These are phyloP conservation scores for Amylostereum chailletii DNA, from an alignment of 1,284 basidiomycete species.

Conservation along the genomic window DNA sequence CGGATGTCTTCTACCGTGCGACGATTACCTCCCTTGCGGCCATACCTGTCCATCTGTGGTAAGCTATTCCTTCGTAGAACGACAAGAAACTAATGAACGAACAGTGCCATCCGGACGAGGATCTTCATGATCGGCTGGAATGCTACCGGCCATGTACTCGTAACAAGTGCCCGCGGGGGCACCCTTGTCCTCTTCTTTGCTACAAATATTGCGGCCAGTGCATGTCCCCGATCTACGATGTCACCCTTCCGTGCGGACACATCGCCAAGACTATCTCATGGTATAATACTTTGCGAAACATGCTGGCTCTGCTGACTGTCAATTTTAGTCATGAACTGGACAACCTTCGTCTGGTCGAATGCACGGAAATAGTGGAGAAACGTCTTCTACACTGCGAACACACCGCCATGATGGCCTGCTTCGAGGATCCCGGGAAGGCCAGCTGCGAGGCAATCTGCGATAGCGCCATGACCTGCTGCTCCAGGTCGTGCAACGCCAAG, in stretches of 20 bases:
- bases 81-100: neutral
- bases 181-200: constrained; percentile 55
- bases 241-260: constrained; percentile 60
- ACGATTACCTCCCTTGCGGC: constrained; percentile 53
- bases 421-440: constrained; percentile 28
- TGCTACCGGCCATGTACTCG: constrained; percentile 46
- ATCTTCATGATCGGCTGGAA: constrained; percentile 37
- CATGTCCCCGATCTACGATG: constrained; percentile 33
- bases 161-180: constrained; percentile 39
- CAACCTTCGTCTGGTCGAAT: constrained; percentile 34
- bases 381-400: constrained; percentile 53
- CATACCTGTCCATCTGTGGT: constrained; percentile 62
- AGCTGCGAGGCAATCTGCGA: constrained; percentile 37
- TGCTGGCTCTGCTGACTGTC: neutral
- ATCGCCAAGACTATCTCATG: constrained; percentile 36
- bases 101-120: constrained; percentile 64
- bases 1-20: constrained; percentile 55
- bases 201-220: constrained; percentile 51
- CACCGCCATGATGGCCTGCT: constrained; percentile 34
- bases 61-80: constrained; percentile 1
- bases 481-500: constrained; percentile 35
- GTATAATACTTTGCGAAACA: constrained; percentile 25
- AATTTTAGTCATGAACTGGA: constrained; percentile 37
- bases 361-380: constrained; percentile 35
- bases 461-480: constrained; percentile 42